These are phyloP conservation scores for Cladosporium sphaerospermum DNA, from an alignment of 2,329 filamentous ascomycete species.

Conservation along the genomic window DNA sequence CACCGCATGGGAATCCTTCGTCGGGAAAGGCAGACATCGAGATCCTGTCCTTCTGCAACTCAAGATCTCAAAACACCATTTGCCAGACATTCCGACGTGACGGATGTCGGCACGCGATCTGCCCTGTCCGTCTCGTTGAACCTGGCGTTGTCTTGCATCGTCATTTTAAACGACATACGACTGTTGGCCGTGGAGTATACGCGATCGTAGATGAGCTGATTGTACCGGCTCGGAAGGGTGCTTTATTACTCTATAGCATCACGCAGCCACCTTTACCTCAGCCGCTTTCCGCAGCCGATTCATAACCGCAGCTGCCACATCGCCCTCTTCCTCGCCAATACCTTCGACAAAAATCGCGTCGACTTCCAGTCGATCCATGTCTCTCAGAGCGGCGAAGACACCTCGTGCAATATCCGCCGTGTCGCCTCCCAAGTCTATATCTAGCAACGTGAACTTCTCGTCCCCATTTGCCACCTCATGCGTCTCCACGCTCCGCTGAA, in stretches of 20 bases:
- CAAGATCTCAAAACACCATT: no score
- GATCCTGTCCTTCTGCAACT: no score
- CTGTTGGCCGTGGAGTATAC: no score
- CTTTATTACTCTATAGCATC: background rate
- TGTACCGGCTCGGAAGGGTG: no score
- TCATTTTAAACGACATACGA: no score
- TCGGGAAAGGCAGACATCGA: no score
- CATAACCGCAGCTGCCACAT: constrained; percentile 68
- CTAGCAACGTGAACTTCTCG: constrained; percentile 46
- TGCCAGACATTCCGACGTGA: no score
- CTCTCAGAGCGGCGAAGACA: constrained; percentile 78
- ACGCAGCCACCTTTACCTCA: constrained; percentile 27
- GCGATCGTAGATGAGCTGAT: no score
- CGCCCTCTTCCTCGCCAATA: constrained; percentile 58
- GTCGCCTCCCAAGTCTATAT: constrained; percentile 66
- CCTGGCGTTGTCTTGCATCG: no score
- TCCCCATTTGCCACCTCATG: background rate
- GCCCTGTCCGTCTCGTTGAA: no score
- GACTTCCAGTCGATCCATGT: constrained; percentile 72
- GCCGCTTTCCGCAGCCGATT: constrained; percentile 47
- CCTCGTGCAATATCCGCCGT: constrained; percentile 73
- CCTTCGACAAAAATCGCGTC: constrained; percentile 89
- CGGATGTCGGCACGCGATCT: no score
- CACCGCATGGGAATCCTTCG: no score
- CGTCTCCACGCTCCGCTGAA: background rate